A percentile compares a stretch with the other conserved stretches of the same genome.
phyloP scores from a whole-genome alignment of 148 eudicot genomes.

The Chenopodium berlandieri region DNA sequence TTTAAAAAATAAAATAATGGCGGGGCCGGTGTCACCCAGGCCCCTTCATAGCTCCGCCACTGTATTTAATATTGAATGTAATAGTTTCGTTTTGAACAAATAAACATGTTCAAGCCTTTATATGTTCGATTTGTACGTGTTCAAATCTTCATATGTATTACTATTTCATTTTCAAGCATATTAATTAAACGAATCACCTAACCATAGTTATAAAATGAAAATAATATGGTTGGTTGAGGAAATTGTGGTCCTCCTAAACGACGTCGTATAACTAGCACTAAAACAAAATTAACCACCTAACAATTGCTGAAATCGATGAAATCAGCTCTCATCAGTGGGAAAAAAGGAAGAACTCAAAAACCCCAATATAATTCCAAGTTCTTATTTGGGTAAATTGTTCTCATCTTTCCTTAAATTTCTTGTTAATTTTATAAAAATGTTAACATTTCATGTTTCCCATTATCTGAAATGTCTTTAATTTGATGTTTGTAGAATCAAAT shows the following conservation, averaged over 20 bases:
- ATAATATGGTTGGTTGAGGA: too few relatives aligned
- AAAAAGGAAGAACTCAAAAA: neutral
- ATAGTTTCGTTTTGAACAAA: too few relatives aligned
- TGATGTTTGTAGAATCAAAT: neutral
- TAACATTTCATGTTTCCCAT: neutral
- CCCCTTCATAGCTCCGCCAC: too few relatives aligned
- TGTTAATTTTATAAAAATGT: neutral
- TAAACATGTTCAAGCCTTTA: too few relatives aligned
- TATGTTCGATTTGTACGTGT: too few relatives aligned
- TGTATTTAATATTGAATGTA: too few relatives aligned
- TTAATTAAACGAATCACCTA: too few relatives aligned
- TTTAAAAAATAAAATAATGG: too few relatives aligned
- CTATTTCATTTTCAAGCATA: too few relatives aligned
- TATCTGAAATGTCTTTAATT: neutral
- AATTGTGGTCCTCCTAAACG: neutral
- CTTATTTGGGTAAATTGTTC: neutral
- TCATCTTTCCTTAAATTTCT: neutral
- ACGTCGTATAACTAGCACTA: neutral
- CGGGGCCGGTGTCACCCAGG: too few relatives aligned
- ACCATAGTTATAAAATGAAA: too few relatives aligned
- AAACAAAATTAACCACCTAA: neutral
- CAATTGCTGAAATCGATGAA: neutral
- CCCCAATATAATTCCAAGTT: neutral
- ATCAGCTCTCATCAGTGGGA: neutral
- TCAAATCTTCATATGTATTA: too few relatives aligned